A percentile compares a stretch with the other conserved stretches of the same genome.
phyloP scores from a whole-genome alignment of 306 rosid genomes.

The Dryas drummondii region DNA sequence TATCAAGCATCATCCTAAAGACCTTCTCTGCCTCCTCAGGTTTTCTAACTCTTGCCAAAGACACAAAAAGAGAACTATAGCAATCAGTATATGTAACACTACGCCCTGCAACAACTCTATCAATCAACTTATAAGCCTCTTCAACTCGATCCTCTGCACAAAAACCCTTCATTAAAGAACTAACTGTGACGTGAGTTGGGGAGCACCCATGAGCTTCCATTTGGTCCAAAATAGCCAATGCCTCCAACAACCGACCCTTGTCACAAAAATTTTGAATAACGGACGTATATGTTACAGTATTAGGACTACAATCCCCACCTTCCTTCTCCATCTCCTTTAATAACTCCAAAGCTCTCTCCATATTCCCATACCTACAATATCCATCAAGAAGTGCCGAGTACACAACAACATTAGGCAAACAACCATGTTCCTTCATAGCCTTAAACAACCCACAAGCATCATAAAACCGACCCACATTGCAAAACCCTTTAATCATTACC shows the following conservation, averaged over 20 bases:
- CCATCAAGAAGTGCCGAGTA: constrained; percentile 66
- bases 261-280: constrained; percentile 68
- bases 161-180: constrained; percentile 50
- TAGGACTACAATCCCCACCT: constrained; percentile 57
- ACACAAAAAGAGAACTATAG: constrained; percentile 63
- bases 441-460: constrained; percentile 55
- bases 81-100: constrained; percentile 59
- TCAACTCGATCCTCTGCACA: constrained; percentile 46
- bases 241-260: constrained; percentile 52
- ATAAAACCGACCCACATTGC: constrained; percentile 60
- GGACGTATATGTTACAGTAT: constrained; percentile 70
- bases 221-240: constrained; percentile 56
- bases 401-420: constrained; percentile 61
- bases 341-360: constrained; percentile 59
- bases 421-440: constrained; percentile 61
- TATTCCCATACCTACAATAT: constrained; percentile 43
- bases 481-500: constrained; percentile 66
- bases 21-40: constrained; percentile 65
- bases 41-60: constrained; percentile 46
- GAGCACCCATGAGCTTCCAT: constrained; percentile 66
- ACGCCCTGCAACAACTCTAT: constrained; percentile 47
- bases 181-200: constrained; percentile 65
- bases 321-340: constrained; percentile 77
- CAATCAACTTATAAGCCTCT: constrained; percentile 60
- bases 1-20: constrained; percentile 59